Percentiles rank a stretch among this genome's conserved stretches.
Conservation (phyloP, 257 asterid genomes). For the Lavandula angustifolia region DNA sequence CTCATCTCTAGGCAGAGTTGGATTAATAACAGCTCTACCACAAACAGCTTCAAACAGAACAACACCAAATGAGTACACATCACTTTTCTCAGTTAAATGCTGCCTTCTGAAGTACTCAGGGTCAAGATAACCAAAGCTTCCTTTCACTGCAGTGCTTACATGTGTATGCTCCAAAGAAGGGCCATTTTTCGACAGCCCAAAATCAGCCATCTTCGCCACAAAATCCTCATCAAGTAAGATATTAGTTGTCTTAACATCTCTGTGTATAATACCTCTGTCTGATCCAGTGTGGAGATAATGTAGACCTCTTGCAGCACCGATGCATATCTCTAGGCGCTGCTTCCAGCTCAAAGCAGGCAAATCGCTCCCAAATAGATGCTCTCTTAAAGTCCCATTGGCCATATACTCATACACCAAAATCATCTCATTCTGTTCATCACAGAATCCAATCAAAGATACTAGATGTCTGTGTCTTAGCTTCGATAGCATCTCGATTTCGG, state of each 20-base stretch:
- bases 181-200: constrained; percentile 82
- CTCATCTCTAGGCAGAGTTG: constrained; percentile 73
- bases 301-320: constrained; percentile 80
- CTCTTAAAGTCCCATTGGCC: constrained; percentile 80
- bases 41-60: constrained; percentile 74
- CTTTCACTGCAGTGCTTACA: constrained; percentile 90
- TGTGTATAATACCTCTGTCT: constrained; percentile 74
- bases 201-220: constrained; percentile 86
- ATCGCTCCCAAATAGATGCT: constrained; percentile 74
- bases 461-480: constrained; percentile 80
- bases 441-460: constrained; percentile 82
- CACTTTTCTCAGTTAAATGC: constrained; percentile 82
- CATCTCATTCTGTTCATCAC: constrained; percentile 86
- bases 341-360: constrained; percentile 70
- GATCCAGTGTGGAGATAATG: constrained; percentile 93
- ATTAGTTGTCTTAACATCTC: constrained; percentile 88
- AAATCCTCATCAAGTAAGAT: constrained; percentile 69
- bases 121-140: constrained; percentile 87
- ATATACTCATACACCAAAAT: constrained; percentile 88
- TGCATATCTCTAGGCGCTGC: constrained; percentile 72
- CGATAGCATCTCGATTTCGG: constrained; percentile 81
- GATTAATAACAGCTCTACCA: constrained; percentile 77
- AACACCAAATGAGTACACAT: constrained; percentile 88
- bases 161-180: constrained; percentile 86
- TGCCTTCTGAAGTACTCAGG: constrained; percentile 86